Base-by-base conservation (phyloP, 331 rosid genomes). In the Cucumis variabilis region DNA sequence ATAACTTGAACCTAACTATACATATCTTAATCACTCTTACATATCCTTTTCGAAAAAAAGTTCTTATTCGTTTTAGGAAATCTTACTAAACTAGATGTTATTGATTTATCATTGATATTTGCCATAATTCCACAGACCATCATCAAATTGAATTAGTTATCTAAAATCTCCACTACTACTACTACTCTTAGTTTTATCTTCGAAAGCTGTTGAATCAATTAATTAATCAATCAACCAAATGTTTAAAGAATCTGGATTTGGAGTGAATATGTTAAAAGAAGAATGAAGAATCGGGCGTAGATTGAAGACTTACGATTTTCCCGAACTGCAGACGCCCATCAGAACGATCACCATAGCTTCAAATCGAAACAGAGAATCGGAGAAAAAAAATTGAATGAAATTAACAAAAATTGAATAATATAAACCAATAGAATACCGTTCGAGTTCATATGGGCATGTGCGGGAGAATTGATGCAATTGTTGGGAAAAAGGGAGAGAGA, bases 291-390 rank as follows among this genome's bases (percentile, higher is more conserved):
- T 71, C 23, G 15, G 28, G 11, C 25, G 53, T 30, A 23, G 60
- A 14, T 53, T 1, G 19, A 28, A 86, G 17, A 71, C 92, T 89
- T 90, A 95, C 99, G 98, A 90, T 93, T 96, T 95, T 60, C 99
- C 98, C 9, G 96, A 94, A 11, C 99, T 98, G 55, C 98, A 90
- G 66, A 96, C 98, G 63, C 98, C 99, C 96, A 93, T 93, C 48
- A 96, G 44, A 46, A 96, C 92, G 70, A 95, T 80, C 75, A 87
- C 92, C 50, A 79, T 44, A 50, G 87, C 92, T 89, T 12, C 19
- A 55, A 78, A 44, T 44, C 33, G 12, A 3, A 51, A 87, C 6
- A 11, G 17, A 67, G 72, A 68, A 13, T 11, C 20, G 21, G 13
- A 77, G 41, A 77, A 41, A 25, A 73, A 7, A 72, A 9, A 17